phyloP scores from a whole-genome alignment of 805 yeast genomes.

The Wickerhamiella azyma region DNA sequence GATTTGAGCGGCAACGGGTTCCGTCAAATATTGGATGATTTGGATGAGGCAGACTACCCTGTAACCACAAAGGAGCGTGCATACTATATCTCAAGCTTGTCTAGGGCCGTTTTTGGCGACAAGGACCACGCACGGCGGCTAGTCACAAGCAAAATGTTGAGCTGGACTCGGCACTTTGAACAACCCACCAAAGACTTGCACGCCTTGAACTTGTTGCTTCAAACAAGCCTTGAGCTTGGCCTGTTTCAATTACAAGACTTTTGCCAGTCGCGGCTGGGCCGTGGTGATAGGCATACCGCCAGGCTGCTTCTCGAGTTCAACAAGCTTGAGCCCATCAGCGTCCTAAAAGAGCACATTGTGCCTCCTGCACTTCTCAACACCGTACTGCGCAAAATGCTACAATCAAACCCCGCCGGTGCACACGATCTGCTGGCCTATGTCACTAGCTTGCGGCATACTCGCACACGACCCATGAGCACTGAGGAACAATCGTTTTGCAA shows the following conservation, averaged over 20 bases:
- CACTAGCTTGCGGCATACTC: not conserved
- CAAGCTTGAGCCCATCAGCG: not conserved
- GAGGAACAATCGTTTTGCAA: not conserved
- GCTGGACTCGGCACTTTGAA: slow-evolving; percentile 1
- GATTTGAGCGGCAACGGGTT: not conserved
- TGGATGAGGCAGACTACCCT: not conserved
- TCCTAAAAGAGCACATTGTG: not conserved
- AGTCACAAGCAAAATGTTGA: not conserved
- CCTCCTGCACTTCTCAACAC: not conserved
- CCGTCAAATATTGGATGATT: not conserved
- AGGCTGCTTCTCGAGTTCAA: not conserved
- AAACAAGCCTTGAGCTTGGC: not conserved
- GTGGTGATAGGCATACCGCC: not conserved
- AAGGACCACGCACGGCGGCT: not conserved
- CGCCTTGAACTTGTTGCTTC: not conserved
- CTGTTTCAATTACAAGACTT: slow-evolving; percentile 1
- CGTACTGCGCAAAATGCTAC: not conserved
- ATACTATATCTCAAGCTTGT: not conserved
- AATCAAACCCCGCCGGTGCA: not conserved
- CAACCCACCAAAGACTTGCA: not conserved
- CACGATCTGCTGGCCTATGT: not conserved
- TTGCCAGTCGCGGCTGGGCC: not conserved
- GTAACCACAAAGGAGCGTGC: slow-evolving; percentile 5
- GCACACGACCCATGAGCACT: not conserved
- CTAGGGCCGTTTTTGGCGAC: not conserved